Evolutionary conservation across 129 eudicot species (phyloP).

Genomic region (Lactuca saligna): DNA sequence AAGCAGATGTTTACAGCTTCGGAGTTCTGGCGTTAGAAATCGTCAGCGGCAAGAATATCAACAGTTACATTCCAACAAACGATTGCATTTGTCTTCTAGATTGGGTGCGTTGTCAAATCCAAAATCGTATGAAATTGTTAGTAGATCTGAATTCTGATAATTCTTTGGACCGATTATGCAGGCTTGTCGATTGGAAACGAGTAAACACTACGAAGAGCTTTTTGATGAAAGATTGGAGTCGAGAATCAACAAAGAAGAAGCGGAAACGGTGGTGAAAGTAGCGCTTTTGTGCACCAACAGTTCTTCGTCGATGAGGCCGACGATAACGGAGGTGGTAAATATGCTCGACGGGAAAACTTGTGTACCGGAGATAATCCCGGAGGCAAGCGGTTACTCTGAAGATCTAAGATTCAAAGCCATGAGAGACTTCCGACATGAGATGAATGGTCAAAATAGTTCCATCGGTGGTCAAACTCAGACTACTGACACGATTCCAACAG

Average conservation of each 20-base stretch:
- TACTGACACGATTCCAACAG: slow-evolving; percentile 15
- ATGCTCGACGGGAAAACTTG: slow-evolving; percentile 67
- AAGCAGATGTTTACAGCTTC: slow-evolving; percentile 88
- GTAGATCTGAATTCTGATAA: not conserved
- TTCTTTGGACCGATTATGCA: slow-evolving; percentile 26
- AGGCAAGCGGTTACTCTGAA: slow-evolving; percentile 40
- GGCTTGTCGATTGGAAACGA: slow-evolving; percentile 67
- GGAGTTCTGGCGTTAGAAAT: slow-evolving; percentile 77
- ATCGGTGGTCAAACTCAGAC: slow-evolving; percentile 32
- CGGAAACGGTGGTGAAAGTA: slow-evolving; percentile 52
- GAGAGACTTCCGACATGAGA: slow-evolving; percentile 57
- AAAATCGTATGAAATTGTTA: not conserved
- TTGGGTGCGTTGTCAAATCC: slow-evolving; percentile 46
- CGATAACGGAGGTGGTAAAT: slow-evolving; percentile 67
- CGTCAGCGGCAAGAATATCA: slow-evolving; percentile 85
- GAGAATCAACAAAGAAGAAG: slow-evolving; percentile 53
- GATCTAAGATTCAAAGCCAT: slow-evolving; percentile 75
- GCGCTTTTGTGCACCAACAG: slow-evolving; percentile 68
- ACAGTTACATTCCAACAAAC: slow-evolving; percentile 55
- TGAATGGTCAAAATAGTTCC: slow-evolving; percentile 20
- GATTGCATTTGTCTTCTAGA: slow-evolving; percentile 73
- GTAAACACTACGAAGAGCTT: slow-evolving; percentile 51
- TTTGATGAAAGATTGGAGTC: slow-evolving; percentile 52
- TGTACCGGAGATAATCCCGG: slow-evolving; percentile 50
- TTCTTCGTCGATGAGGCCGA: slow-evolving; percentile 67